Evolutionary conservation across 1,139 yeast species (phyloP), one percentile per base, ranked within the genome.

Genomic region (Taphrina sp.): DNA sequence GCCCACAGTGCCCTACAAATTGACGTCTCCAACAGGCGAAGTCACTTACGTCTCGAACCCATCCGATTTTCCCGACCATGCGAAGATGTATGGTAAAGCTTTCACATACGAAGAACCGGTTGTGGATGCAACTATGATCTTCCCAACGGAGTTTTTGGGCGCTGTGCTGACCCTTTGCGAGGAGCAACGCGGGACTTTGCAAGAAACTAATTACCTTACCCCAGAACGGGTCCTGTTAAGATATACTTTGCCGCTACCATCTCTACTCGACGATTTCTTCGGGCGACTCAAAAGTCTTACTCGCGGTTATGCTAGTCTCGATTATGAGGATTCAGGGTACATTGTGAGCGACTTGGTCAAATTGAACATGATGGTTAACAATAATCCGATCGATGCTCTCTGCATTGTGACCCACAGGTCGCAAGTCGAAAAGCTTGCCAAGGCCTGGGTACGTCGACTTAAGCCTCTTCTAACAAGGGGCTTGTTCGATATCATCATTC

Each of bases 271-370:
- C 66, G 96, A 92, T 69, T 90, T 92, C 67, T 89, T 92, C 68
- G 97, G 97, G 0, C 87, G 86, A 67, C 74, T 92, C 57, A 92
- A 92, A 68, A 94, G 96, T 1, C 77, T 82, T 2, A 88, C 97
- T 0, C 81, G 83, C 64, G 98, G 98, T 0, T 92, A 87, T 69
- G 98, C 96, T 0, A 85, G 96, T 0, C 74, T 92, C 57, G 98
- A 92, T 69, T 92, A 92, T 66, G 97, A 92, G 65, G 97, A 92
- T 66, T 82, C 85, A 1, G 98, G 97, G 0, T 92, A 89, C 69
- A 76, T 74, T 61, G 77, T 80, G 35, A 81, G 95, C 1, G 90
- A 86, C 65, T 80, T 92, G 29, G 92, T 87, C 39, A 92, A 92
- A 66, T 73, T 92, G 73, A 96, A 90, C 67, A 76, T 92, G 43